A percentile compares a stretch with the other conserved stretches of the same genome.
phyloP scores from a whole-genome alignment of 1,139 yeast species.

The Debaryomyces fabryi region DNA sequence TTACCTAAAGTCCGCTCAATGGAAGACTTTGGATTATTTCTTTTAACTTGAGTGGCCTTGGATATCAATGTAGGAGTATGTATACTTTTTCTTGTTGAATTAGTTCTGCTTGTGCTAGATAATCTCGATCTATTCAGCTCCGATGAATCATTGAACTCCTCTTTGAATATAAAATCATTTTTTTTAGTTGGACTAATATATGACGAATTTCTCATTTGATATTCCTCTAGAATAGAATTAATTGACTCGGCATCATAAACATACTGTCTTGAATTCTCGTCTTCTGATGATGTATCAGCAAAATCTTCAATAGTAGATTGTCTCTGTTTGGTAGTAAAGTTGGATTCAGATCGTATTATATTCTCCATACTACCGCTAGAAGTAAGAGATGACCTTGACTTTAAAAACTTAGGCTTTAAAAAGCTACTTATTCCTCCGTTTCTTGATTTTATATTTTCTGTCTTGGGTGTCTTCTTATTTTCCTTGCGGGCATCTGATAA shows the following conservation, averaged over 20 bases:
- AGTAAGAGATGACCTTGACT: conserved; percentile 25
- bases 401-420: conserved; percentile 26
- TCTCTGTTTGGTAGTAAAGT: conserved; percentile 9
- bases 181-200: neutral
- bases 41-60: conserved; percentile 3
- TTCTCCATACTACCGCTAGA: conserved; percentile 5
- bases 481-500: neutral
- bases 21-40: conserved; percentile 9
- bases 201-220: conserved; percentile 11
- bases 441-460: conserved; percentile 12
- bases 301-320: conserved; percentile 38
- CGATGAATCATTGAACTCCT: conserved; percentile 33
- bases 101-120: neutral
- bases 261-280: conserved; percentile 15
- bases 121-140: conserved; percentile 2
- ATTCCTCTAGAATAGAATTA: conserved; percentile 37
- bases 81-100: neutral
- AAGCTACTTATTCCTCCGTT: conserved; percentile 12
- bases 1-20: conserved; percentile 13
- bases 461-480: conserved; percentile 13
- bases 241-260: conserved; percentile 34
- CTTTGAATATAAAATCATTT: conserved; percentile 28
- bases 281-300: conserved; percentile 44
- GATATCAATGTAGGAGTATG: neutral
- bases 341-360: neutral